Conservation (phyloP, 495 filamentous ascomycete genomes). For the Elaphomyces granulatus region DNA sequence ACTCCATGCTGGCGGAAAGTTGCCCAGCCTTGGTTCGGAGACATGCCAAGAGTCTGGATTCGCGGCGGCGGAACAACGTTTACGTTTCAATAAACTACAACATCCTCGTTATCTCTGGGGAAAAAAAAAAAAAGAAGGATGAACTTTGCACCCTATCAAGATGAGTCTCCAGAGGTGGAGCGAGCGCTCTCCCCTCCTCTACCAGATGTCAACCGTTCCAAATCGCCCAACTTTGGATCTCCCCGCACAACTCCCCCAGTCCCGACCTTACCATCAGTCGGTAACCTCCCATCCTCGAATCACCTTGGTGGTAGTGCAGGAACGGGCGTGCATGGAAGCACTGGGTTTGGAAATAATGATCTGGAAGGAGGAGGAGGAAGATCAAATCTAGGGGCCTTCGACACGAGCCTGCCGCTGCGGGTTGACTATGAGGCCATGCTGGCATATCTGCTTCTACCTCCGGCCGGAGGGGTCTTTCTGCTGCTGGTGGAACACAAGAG, state of each 20-base stretch:
- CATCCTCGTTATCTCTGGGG: no score
- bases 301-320: constrained; percentile 20
- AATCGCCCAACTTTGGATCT: constrained; percentile 35
- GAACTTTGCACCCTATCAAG: constrained; percentile 96
- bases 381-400: constrained; percentile 63
- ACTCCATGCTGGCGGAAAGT: no score
- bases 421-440: constrained; percentile 81
- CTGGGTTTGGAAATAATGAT: constrained; percentile 22
- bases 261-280: constrained; percentile 21
- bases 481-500: constrained; percentile 84
- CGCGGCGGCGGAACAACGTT: no score
- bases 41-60: no score
- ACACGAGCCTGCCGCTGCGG: constrained; percentile 65
- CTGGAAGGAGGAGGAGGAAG: constrained; percentile 31
- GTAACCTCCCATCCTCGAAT: constrained; percentile 25
- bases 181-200: constrained; percentile 55
- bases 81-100: no score
- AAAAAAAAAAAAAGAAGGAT: constrained; percentile 37
- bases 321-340: constrained; percentile 2
- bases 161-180: constrained; percentile 63
- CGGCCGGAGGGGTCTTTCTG: constrained; percentile 71
- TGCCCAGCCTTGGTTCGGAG: no score
- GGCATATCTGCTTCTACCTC: constrained; percentile 78
- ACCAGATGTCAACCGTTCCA: constrained; percentile 29
- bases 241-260: constrained; percentile 17